Evolutionary conservation across 495 filamentous ascomycete species (phyloP), one percentile per base, ranked within the genome.

Genomic region (Peziza echinospora): DNA sequence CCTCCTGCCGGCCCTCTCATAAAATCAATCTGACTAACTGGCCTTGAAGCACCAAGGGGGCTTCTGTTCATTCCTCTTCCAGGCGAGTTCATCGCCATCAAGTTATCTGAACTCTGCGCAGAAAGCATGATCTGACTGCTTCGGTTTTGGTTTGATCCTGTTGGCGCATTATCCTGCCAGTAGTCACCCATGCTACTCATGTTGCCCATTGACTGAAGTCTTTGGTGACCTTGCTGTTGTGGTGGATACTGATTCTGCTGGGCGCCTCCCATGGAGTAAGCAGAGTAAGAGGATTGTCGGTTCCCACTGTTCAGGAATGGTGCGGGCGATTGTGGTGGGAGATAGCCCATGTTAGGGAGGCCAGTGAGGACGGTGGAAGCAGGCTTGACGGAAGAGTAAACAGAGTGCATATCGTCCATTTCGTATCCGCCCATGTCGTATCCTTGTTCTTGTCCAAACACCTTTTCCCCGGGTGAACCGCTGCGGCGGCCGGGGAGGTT

Each of bases 351-450:
- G 19, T 71, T 69, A 21, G 75, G 80, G 63, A 93, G 82, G 44
- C 85, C 85, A 26, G 83, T 89, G 40, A 97, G 71, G 49, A 97
- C 81, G 2, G 81, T 84, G 0, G 85, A 93, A 2, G 85, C 82
- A 21, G 91, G 89, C 63, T 84, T 85, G 51, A 86, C 82, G 1
- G 85, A 92, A 7, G 87, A 94, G 64, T 96, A 94, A 46, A 91
- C 75, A 0, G 84, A 92, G 56, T 87, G 85, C 71, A 94, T 89
- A 55, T 97, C 89, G 57, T 97, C 89, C 79, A 96, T 84, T 61
- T 96, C 89, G 64, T 84, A 83, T 16, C 64, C 76, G 51, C 84
- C 78, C 21, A 75, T 70, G 26, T 63, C 60, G 39, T 60, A 63
- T 23, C 57, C 58, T 1, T 61, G 66, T 8, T 63, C 59, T 9